These are phyloP conservation scores for Sesbania bispinosa DNA, from an alignment of 306 rosid species.

Conservation along the genomic window DNA sequence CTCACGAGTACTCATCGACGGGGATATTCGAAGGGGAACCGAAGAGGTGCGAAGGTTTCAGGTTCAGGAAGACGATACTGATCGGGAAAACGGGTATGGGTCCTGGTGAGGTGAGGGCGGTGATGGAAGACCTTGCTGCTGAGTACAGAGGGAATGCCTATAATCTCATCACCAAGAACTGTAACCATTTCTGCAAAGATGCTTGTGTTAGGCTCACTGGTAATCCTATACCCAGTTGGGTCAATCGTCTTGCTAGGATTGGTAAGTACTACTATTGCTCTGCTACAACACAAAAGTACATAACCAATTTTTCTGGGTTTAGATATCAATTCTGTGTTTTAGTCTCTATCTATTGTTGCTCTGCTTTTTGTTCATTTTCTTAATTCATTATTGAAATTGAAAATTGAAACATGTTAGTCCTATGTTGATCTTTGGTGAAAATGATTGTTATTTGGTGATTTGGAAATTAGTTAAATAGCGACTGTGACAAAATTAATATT, in stretches of 20 bases:
- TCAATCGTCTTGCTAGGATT: conserved; percentile 88
- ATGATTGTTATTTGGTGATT: background rate
- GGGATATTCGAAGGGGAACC: conserved; percentile 96
- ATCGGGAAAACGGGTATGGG: conserved; percentile 73
- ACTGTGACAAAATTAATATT: background rate
- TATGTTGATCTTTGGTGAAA: background rate
- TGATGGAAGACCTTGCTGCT: conserved; percentile 66
- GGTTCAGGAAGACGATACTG: conserved; percentile 67
- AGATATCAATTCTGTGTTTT: background rate
- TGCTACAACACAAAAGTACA: too few species aligned
- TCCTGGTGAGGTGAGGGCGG: conserved; percentile 44
- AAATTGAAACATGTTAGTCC: background rate
- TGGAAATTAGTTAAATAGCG: background rate
- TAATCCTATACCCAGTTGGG: conserved; percentile 85
- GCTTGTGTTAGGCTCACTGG: conserved; percentile 72
- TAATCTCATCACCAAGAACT: conserved; percentile 77
- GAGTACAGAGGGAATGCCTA: conserved; percentile 82
- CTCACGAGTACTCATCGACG: conserved; percentile 71
- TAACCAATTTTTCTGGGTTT: too few species aligned
- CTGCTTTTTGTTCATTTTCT: too few species aligned
- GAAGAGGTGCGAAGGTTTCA: conserved; percentile 72
- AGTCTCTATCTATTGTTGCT: too few species aligned
- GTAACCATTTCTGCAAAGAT: conserved; percentile 85
- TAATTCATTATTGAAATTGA: background rate
- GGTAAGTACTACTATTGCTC: too few species aligned